Percentiles rank a stretch among this genome's conserved stretches.
Evolutionary conservation across 352 stramenopile genomes (phyloP).

Genomic region (Elongisporangium anandrum): DNA sequence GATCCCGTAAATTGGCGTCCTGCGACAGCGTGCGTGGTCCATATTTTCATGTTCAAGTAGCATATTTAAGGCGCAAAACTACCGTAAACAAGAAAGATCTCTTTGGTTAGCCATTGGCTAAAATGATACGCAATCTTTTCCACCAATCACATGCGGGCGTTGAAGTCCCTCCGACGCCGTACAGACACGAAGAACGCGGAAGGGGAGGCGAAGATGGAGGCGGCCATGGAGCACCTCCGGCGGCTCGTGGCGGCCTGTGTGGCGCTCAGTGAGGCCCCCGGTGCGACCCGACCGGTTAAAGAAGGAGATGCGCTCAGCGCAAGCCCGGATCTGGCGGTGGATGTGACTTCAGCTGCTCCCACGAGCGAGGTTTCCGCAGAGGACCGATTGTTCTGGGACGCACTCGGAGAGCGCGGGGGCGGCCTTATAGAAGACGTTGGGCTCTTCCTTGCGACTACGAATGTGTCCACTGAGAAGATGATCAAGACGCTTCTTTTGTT

Average conservation of each 20-base stretch:
- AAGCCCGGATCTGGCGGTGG: not conserved
- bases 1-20: constrained; percentile 39
- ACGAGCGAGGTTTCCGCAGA: constrained; percentile 25
- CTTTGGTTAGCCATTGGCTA: not conserved
- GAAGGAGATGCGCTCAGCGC: not conserved
- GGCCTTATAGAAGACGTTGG: constrained; percentile 43
- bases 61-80: not conserved
- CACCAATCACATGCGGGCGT: constrained; percentile 22
- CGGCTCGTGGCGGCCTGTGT: constrained; percentile 34
- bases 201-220: constrained; percentile 28
- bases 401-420: constrained; percentile 17
- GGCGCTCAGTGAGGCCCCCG: constrained; percentile 15
- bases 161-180: constrained; percentile 5
- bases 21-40: not conserved
- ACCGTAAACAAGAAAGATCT: not conserved
- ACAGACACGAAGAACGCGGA: constrained; percentile 6
- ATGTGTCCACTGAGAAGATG: constrained; percentile 24
- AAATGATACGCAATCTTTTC: constrained; percentile 7
- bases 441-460: constrained; percentile 55
- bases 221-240: constrained; percentile 32
- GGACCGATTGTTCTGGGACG: constrained; percentile 54
- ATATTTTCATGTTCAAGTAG: constrained; percentile 13
- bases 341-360: not conserved
- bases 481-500: constrained; percentile 30
- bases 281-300: not conserved